Evolutionary conservation across 495 filamentous ascomycete genomes (phyloP), one percentile per base, ranked within the genome.

Genomic region (Amphirosellinia nigrospora): DNA sequence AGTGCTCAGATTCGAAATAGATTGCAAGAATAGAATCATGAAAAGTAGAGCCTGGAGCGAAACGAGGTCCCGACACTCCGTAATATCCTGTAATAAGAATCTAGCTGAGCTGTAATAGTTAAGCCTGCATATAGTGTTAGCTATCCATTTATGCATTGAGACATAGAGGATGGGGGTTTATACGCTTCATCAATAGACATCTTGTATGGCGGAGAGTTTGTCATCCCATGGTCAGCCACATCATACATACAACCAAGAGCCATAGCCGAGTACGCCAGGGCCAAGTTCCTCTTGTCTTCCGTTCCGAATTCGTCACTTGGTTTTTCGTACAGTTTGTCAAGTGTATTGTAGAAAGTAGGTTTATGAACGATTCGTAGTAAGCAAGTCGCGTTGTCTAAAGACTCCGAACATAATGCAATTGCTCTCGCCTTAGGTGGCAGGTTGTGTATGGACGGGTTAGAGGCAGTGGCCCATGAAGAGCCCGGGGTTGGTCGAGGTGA

Each of bases 11-110:
- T 96, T 94, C 8, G 94, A 93, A 19, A 96, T 94, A 0, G 91
- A 93, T 69, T 98, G 95, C 0, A 98, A 84, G 76, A 97, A 98
- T 1, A 97, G 82, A 50, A 97, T 92, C 92, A 97, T 96, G 82
- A 94, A 96, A 32, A 97, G 83, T 34, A 98, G 88, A 0, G 92
- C 91, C 76, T 98, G 94, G 19, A 98, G 84, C 3, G 93, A 94
- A 15, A 81, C 86, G 55, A 98, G 84, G 79, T 97, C 94, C 69
- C 94, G 88, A 71, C 94, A 97, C 73, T 97, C 93, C 4, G 94
- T 96, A 70, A 97, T 90, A 75, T 98, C 95, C 70, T 96, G 84
- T 70, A 98, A 82, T 66, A 93, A 87, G 53, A 79, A 63, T 34
- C 93, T 90, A 9, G 93, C 90, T 10, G 89, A 86, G 74, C 87